These are phyloP conservation scores for Stenogyne calaminthoides DNA, from an alignment of 305 asterid genomes.

Conservation along the genomic window DNA sequence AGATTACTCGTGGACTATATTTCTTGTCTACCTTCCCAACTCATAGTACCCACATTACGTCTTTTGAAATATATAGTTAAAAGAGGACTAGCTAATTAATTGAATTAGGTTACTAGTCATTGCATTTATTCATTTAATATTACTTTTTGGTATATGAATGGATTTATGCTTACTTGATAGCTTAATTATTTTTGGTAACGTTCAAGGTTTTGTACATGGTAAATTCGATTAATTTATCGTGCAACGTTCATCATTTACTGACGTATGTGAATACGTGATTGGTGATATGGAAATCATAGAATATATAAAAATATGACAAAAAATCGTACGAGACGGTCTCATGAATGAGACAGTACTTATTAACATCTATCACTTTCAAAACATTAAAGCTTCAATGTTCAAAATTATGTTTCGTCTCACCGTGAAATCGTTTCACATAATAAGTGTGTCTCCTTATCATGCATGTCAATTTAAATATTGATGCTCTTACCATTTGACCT, in stretches of 20 bases:
- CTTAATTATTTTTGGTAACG: neutral
- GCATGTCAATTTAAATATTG: no score
- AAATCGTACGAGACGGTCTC: no score
- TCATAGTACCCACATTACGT: neutral
- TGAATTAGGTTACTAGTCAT: slow-evolving; percentile 31
- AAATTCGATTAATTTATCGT: neutral
- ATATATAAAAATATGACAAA: no score
- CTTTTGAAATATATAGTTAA: neutral
- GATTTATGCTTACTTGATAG: neutral
- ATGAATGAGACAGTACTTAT: no score
- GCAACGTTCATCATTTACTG: neutral
- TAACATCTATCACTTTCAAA: no score
- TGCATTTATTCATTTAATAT: neutral
- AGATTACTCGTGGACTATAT: slow-evolving; percentile 26
- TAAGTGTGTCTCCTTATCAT: no score
- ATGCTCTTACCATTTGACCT: no score
- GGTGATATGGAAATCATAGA: no score
- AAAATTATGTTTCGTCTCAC: no score
- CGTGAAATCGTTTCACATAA: no score
- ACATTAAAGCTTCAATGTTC: no score
- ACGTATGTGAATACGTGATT: neutral
- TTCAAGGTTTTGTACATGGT: neutral
- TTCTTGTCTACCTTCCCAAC: slow-evolving; percentile 31
- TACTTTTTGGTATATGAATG: slow-evolving; percentile 2
- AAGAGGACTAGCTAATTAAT: neutral